A percentile compares a stretch with the other conserved stretches of the same genome.
Conservation (phyloP, 805 yeast species). For the Myxozyma vanderwaltii region DNA sequence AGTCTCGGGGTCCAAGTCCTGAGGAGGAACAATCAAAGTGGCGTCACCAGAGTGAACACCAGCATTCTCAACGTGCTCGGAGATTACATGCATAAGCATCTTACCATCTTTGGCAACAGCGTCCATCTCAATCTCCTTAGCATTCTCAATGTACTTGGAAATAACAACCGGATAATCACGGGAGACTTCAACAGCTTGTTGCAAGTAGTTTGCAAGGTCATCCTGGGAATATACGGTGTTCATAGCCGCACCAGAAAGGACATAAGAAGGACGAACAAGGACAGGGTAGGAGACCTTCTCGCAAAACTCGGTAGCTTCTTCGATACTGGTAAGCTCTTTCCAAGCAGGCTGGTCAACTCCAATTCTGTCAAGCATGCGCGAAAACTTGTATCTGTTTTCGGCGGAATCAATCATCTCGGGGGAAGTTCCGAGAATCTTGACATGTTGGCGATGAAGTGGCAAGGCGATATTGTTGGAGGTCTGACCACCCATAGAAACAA, state of each 20-base stretch:
- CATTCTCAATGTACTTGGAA: constrained; percentile 93
- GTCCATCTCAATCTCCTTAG: constrained; percentile 98
- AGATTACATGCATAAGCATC: constrained; percentile 93
- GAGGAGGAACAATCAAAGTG: constrained; percentile 94
- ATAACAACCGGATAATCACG: constrained; percentile 98
- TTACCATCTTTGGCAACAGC: constrained; percentile 96
- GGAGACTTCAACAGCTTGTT: constrained; percentile 96
- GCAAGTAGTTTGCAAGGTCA: constrained; percentile 81
- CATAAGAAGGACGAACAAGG: constrained; percentile 95
- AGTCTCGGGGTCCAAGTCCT: constrained; percentile 88
- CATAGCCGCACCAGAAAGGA: constrained; percentile 98
- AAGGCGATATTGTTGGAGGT: constrained; percentile 95
- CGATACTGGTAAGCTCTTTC: constrained; percentile 93
- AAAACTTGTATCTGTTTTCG: constrained; percentile 96
- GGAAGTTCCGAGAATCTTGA: constrained; percentile 92
- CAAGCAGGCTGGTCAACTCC: constrained; percentile 99
- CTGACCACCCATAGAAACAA: constrained; percentile 98
- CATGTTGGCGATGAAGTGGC: constrained; percentile 88
- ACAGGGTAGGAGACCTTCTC: constrained; percentile 91
- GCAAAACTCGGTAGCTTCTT: constrained; percentile 91
- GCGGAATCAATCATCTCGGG: constrained; percentile 99
- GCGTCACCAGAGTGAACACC: constrained; percentile 99
- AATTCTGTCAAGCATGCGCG: constrained; percentile 93
- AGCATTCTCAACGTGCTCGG: constrained; percentile 98
- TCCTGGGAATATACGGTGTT: constrained; percentile 89